Percentiles rank a stretch among this genome's conserved stretches.
These are phyloP conservation scores for Solanum hybrid DNA, from an alignment of 305 asterid genomes.

Conservation along the genomic window DNA sequence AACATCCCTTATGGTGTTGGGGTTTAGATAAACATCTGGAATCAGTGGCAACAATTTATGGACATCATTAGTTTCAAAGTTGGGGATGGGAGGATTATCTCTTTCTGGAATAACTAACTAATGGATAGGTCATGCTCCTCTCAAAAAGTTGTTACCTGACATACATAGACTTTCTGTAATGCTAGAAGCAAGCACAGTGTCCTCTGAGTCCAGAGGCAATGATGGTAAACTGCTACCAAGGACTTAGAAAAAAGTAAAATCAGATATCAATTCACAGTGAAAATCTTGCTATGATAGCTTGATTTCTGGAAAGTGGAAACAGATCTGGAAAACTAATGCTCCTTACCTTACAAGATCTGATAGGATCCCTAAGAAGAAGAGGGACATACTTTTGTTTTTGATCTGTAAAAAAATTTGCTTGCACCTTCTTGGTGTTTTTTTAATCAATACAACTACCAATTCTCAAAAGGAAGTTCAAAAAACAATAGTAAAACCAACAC, in stretches of 20 bases:
- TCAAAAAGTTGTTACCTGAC: neutral
- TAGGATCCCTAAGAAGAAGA: neutral
- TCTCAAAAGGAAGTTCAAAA: neutral
- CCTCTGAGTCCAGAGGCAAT: neutral
- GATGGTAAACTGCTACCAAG: neutral
- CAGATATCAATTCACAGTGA: neutral
- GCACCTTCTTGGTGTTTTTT: neutral
- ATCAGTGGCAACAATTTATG: neutral
- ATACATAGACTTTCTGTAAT: neutral
- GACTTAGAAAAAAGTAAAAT: neutral
- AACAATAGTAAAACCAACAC: neutral
- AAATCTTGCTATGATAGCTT: neutral
- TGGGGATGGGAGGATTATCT: neutral
- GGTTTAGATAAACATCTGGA: neutral
- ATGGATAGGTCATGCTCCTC: neutral
- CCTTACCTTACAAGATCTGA: neutral
- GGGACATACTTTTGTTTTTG: neutral
- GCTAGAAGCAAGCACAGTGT: neutral
- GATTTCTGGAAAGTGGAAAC: neutral
- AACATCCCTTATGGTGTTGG: neutral
- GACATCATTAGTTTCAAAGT: neutral
- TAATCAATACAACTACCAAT: neutral
- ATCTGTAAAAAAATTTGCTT: neutral
- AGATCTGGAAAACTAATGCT: neutral
- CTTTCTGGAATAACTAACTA: neutral